phyloP scores from a whole-genome alignment of 2,329 filamentous ascomycete genomes.

The Exophiala xenobiotica region DNA sequence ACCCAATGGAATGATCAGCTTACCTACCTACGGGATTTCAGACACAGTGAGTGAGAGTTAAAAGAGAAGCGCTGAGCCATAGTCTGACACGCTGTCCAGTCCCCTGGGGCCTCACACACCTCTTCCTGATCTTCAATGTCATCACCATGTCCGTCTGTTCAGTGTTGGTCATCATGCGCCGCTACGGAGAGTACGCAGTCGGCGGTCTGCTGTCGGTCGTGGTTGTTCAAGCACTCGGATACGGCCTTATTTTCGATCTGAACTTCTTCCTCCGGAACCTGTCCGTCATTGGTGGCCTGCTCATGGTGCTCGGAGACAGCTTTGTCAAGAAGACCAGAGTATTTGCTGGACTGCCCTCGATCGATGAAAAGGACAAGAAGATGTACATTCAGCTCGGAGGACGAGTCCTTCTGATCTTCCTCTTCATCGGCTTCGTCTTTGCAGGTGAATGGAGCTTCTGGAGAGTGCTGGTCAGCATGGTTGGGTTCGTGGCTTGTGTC shows the following conservation, averaged over 20 bases:
- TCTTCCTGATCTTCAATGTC: slow-evolving; percentile 90
- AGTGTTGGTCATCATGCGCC: slow-evolving; percentile 82
- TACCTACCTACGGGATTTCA: slow-evolving; percentile 84
- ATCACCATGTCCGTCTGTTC: slow-evolving; percentile 83
- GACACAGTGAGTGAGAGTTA: slow-evolving; percentile 16
- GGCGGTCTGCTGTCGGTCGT: slow-evolving; percentile 87
- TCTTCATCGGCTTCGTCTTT: slow-evolving; percentile 96
- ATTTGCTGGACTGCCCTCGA: slow-evolving; percentile 85
- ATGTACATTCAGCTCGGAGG: slow-evolving; percentile 99
- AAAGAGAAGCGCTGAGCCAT: not conserved
- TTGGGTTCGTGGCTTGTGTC: slow-evolving; percentile 87
- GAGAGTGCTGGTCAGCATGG: slow-evolving; percentile 76
- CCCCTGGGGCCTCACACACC: slow-evolving; percentile 79
- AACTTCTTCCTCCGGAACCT: slow-evolving; percentile 99
- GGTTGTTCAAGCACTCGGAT: slow-evolving; percentile 88
- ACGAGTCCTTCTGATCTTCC: slow-evolving; percentile 91
- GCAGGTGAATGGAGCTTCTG: slow-evolving; percentile 89
- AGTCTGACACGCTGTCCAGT: slow-evolving; percentile 56
- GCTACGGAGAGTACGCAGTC: slow-evolving; percentile 90
- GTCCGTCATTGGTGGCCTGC: slow-evolving; percentile 90
- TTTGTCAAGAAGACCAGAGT: slow-evolving; percentile 98
- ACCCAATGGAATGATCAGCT: slow-evolving; percentile 98
- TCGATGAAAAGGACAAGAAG: slow-evolving; percentile 99
- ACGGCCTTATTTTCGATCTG: slow-evolving; percentile 96
- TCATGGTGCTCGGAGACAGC: slow-evolving; percentile 97